Evolutionary conservation across 495 filamentous ascomycete genomes (phyloP).

Genomic region (Sporormia fimetaria): DNA sequence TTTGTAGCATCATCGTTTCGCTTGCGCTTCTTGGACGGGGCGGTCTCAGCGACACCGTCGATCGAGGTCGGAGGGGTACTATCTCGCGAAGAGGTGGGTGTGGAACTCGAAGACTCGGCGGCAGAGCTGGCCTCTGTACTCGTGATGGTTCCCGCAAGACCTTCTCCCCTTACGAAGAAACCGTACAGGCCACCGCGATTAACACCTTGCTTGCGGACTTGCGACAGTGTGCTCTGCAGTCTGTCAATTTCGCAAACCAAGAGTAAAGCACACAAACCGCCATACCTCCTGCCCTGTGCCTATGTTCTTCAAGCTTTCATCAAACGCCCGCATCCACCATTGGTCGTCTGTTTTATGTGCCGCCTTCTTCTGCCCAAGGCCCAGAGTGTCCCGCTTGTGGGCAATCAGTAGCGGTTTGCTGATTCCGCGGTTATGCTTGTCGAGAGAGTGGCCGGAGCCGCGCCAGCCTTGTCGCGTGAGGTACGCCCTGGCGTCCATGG

Average conservation of each 20-base stretch:
- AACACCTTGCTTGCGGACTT: slow-evolving; percentile 29
- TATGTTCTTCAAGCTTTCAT: slow-evolving; percentile 31
- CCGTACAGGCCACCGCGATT: slow-evolving; percentile 56
- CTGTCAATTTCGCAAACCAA: not conserved
- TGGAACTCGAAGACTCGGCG: slow-evolving; percentile 5
- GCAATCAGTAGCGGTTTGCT: slow-evolving; percentile 33
- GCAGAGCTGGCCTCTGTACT: slow-evolving; percentile 11
- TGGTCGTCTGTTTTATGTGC: slow-evolving; percentile 29
- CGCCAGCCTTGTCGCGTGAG: slow-evolving; percentile 33
- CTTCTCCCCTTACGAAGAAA: slow-evolving; percentile 66
- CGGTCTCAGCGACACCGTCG: slow-evolving; percentile 2
- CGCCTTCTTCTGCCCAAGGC: slow-evolving; percentile 31
- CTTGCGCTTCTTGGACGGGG: slow-evolving; percentile 17
- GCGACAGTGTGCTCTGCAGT: slow-evolving; percentile 25
- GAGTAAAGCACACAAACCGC: not conserved
- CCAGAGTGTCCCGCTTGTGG: slow-evolving; percentile 33
- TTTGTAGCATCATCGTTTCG: not conserved
- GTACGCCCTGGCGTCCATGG: slow-evolving; percentile 32
- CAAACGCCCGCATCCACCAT: slow-evolving; percentile 36
- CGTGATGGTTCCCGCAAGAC: slow-evolving; percentile 55
- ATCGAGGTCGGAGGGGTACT: slow-evolving; percentile 16
- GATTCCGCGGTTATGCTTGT: slow-evolving; percentile 28
- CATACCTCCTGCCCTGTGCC: slow-evolving; percentile 30
- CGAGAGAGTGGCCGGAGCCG: slow-evolving; percentile 34
- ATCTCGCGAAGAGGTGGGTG: slow-evolving; percentile 3